Conservation (phyloP, 257 asterid species). For the Fraxinus pennsylvanica region DNA sequence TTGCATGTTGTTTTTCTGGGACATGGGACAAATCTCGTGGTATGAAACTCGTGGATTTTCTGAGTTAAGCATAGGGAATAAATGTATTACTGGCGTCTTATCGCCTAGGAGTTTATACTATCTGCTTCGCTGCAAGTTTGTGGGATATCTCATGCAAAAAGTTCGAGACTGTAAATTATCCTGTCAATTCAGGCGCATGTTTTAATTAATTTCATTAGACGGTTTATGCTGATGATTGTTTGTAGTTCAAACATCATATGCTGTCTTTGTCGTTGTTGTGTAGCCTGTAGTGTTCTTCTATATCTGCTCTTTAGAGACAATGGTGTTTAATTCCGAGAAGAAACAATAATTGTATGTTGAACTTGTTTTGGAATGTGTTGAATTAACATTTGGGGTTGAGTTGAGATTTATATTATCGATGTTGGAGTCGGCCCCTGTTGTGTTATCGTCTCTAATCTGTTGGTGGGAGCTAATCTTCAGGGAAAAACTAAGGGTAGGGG, state of each 20-base stretch:
- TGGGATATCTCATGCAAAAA: not conserved
- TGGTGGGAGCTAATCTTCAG: too few relatives aligned
- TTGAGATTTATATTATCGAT: too few relatives aligned
- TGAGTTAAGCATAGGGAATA: not conserved
- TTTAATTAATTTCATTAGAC: not conserved
- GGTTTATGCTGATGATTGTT: not conserved
- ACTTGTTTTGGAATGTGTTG: too few relatives aligned
- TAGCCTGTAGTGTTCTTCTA: not conserved
- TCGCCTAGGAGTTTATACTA: not conserved
- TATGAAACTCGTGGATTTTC: not conserved
- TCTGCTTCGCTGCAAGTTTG: not conserved
- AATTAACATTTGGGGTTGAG: too few relatives aligned
- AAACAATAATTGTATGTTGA: too few relatives aligned
- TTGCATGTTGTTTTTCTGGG: not conserved
- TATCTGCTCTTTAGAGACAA: not conserved
- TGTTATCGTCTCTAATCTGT: too few relatives aligned
- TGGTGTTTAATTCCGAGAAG: too few relatives aligned
- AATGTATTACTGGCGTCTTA: not conserved
- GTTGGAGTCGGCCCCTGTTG: too few relatives aligned
- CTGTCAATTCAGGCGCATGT: not conserved
- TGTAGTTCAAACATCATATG: too few relatives aligned
- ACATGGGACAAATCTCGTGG: not conserved
- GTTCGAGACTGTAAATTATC: not conserved
- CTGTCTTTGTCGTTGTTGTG: not conserved
- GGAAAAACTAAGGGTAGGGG: too few relatives aligned